Conservation (phyloP, 2,329 filamentous ascomycete species). For the Neofusicoccum cordaticola region DNA sequence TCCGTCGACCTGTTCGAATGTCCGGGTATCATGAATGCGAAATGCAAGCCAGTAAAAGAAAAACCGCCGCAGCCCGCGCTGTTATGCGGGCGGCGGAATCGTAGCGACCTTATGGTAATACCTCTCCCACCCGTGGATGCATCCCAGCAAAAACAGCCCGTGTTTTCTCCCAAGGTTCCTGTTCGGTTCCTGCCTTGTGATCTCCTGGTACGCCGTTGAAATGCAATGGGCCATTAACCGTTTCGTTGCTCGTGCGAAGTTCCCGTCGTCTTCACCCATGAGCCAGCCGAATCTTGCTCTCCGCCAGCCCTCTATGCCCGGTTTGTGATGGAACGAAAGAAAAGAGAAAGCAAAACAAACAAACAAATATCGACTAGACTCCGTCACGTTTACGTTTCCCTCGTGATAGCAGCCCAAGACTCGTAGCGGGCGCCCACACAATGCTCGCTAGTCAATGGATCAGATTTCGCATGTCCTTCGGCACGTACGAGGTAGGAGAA, state of each 20-base stretch:
- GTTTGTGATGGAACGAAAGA: neutral
- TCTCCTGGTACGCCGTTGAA: slow-evolving; percentile 2
- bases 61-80: neutral
- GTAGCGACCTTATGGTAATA: neutral
- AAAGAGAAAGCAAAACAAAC: neutral
- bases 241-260: slow-evolving; percentile 5
- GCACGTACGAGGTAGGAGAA: neutral
- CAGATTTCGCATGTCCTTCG: neutral
- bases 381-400: slow-evolving; percentile 9
- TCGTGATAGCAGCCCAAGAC: neutral
- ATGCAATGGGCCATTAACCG: slow-evolving; percentile 8
- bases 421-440: neutral
- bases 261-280: neutral
- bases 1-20: slow-evolving; percentile 8
- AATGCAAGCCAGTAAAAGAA: neutral
- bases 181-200: neutral
- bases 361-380: neutral
- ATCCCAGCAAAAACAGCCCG: neutral
- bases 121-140: neutral
- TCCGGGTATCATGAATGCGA: slow-evolving; percentile 8
- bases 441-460: slow-evolving; percentile 1
- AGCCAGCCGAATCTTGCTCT: neutral
- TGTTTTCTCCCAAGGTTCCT: neutral
- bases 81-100: neutral
- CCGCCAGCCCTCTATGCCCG: neutral